Base-by-base conservation (phyloP, 805 yeast genomes). In the Kuraishia piskuri region DNA sequence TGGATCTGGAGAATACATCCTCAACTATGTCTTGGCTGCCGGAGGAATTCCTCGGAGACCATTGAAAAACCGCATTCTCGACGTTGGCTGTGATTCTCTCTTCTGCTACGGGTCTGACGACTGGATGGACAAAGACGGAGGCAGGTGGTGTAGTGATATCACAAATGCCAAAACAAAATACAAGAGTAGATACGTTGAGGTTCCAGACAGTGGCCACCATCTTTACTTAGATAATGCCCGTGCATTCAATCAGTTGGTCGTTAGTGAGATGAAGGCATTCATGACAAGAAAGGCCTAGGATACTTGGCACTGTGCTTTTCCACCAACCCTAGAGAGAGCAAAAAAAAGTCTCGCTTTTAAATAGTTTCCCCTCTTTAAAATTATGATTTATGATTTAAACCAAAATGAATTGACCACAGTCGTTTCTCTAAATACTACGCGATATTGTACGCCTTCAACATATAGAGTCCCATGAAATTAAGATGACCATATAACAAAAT, bases 1-100 rank as follows among this genome's bases (percentile, higher is more conserved):
- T 2, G 99, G 99, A 0, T 88, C 95, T 0, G 98, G 98, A 6
- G 99, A 92, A 69, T 92, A 92, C 65, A 84, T 92, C 74, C 72
- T 94, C 58, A 87, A 89, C 59, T 87, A 86, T 63, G 73, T 90
- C 20, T 70, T 92, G 22, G 91, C 89, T 0, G 96, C 97, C 6
- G 99, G 98, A 2, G 98, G 96, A 0, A 80, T 82, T 50, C 96
- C 97, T 0, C 74, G 97, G 56, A 71, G 78, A 60, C 96, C 98
- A 1, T 70, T 92, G 52, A 66, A 75, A 2, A 68, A 73, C 47
- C 67, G 87, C 21, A 73, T 86, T 14, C 68, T 77, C 26, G 69
- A 74, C 22, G 66, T 85, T 9, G 69, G 76, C 4, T 81, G 88
- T 61, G 82, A 86, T 45, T 72, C 90, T 36, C 65, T 77, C 6